These are phyloP conservation scores for Grosmannia serpens DNA, from an alignment of 2,329 filamentous ascomycete genomes.

Conservation along the genomic window DNA sequence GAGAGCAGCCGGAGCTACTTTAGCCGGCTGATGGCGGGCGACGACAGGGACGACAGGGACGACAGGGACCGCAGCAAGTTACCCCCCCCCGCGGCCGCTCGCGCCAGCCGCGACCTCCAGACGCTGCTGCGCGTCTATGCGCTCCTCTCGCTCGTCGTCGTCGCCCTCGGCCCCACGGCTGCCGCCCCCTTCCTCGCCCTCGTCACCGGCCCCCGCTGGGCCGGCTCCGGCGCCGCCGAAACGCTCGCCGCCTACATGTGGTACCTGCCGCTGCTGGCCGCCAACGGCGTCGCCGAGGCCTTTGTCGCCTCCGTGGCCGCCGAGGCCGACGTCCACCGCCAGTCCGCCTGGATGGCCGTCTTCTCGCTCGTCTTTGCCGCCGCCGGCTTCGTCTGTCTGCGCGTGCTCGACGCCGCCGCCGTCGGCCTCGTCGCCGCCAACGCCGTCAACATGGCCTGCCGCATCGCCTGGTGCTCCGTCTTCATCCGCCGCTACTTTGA, in stretches of 20 bases:
- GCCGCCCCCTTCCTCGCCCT: conserved; percentile 63
- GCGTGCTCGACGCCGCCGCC: conserved; percentile 59
- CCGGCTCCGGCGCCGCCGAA: conserved; percentile 42
- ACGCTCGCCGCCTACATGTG: conserved; percentile 77
- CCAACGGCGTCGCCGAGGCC: conserved; percentile 85
- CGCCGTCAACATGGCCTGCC: conserved; percentile 75
- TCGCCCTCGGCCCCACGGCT: conserved; percentile 61
- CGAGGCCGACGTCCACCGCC: conserved; percentile 59
- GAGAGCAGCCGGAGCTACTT: conserved; percentile 88
- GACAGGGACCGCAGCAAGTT: background rate
- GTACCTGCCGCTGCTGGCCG: conserved; percentile 82
- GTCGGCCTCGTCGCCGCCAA: conserved; percentile 78
- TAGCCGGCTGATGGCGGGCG: conserved; percentile 55
- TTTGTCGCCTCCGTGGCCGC: conserved; percentile 84
- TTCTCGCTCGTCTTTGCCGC: conserved; percentile 69
- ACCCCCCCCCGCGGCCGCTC: conserved; percentile 15
- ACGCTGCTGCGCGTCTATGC: conserved; percentile 62
- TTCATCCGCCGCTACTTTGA: conserved; percentile 62
- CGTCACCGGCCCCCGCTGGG: conserved; percentile 70
- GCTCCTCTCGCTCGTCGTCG: conserved; percentile 57
- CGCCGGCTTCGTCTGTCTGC: conserved; percentile 64
- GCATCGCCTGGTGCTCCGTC: conserved; percentile 66
- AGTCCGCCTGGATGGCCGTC: conserved; percentile 72
- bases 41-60: background rate
- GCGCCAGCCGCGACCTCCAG: conserved; percentile 42